Conservation (phyloP, 1,139 yeast genomes). For the Candida pseudoviswanathii region DNA sequence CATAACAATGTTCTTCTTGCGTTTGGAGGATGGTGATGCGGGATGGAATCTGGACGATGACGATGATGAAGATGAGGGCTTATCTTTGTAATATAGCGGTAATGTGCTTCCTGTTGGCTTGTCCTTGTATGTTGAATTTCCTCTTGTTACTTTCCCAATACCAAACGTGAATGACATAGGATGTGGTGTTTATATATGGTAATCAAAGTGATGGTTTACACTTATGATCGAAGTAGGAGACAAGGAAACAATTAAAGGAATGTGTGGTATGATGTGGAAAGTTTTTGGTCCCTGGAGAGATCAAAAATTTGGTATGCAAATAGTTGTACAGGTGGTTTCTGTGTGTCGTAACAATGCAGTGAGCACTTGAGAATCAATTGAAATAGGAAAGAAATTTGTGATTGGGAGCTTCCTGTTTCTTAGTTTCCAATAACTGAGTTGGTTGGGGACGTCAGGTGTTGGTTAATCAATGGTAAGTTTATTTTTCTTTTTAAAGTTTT, state of each 20-base stretch:
- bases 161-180: constrained; percentile 18
- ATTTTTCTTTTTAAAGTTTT: neutral
- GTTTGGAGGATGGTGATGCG: constrained; percentile 6
- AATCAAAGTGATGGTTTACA: neutral
- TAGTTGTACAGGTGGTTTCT: too few species aligned
- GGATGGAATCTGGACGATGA: constrained; percentile 9
- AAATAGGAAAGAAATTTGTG: neutral
- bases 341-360: neutral
- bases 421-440: too few species aligned
- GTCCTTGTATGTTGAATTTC: constrained; percentile 16
- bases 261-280: too few species aligned
- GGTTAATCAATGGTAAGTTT: neutral
- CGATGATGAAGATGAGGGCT: constrained; percentile 20
- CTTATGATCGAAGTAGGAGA: neutral
- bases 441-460: neutral
- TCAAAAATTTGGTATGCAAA: neutral
- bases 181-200: neutral
- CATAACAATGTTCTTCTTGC: constrained; percentile 30
- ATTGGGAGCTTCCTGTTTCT: too few species aligned
- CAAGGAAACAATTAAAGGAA: neutral
- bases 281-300: neutral
- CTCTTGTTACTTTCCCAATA: constrained; percentile 12
- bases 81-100: constrained; percentile 36
- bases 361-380: neutral
- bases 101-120: constrained; percentile 18